Conservation (phyloP, 2,329 filamentous ascomycete genomes). For the Rhexocercosporidium sp. region DNA sequence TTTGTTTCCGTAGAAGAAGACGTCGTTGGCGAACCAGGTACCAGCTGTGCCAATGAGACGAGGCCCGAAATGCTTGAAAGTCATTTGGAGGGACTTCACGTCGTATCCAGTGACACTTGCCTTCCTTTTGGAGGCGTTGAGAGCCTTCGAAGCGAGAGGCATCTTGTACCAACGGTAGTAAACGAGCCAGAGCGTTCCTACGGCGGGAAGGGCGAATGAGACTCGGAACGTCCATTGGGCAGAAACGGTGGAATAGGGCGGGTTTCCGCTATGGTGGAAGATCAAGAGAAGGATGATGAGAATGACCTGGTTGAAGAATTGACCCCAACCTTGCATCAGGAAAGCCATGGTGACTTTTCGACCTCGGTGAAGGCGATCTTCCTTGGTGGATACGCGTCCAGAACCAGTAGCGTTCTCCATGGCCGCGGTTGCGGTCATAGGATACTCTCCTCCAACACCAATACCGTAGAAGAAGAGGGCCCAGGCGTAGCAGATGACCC, state of each 20-base stretch:
- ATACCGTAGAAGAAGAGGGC: conserved; percentile 89
- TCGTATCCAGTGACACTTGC: conserved; percentile 91
- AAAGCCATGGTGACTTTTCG: conserved; percentile 96
- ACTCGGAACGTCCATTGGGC: conserved; percentile 92
- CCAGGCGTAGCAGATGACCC: conserved; percentile 97
- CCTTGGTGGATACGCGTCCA: conserved; percentile 85
- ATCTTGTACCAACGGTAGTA: conserved; percentile 98
- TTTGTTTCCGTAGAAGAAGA: conserved; percentile 99
- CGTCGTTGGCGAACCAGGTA: conserved; percentile 94
- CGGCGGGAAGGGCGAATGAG: conserved; percentile 88
- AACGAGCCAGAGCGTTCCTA: conserved; percentile 91
- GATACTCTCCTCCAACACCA: conserved; percentile 85
- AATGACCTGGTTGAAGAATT: conserved; percentile 90
- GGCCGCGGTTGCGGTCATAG: conserved; percentile 93
- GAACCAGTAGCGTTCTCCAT: conserved; percentile 91
- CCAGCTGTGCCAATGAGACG: conserved; percentile 86
- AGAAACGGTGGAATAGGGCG: conserved; percentile 77
- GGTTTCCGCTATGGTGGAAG: conserved; percentile 72
- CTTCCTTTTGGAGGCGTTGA: conserved; percentile 84
- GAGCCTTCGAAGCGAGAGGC: conserved; percentile 83
- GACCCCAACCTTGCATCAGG: conserved; percentile 98
- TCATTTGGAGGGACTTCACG: conserved; percentile 77
- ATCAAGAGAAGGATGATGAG: conserved; percentile 86
- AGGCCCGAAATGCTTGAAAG: conserved; percentile 82
- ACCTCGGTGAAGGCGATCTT: conserved; percentile 93